Evolutionary conservation across 345 rosid genomes (phyloP).

Genomic region (Hibiscus syriacus): DNA sequence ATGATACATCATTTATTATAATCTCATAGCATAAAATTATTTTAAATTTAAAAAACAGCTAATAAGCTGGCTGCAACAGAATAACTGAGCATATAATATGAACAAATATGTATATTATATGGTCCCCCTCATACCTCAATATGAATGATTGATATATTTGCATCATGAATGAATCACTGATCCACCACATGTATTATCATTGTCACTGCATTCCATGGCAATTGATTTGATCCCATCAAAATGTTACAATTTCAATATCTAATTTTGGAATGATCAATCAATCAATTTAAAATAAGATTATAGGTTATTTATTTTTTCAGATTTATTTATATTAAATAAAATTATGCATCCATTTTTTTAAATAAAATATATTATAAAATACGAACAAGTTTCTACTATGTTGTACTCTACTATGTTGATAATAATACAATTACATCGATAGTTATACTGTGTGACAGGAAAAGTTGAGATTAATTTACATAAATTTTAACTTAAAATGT

Average conservation of each 20-base stretch:
- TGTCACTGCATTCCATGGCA: background rate
- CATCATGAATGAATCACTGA: background rate
- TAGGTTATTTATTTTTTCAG: too few species aligned
- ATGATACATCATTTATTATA: background rate
- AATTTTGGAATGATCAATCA: background rate
- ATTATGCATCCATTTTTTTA: too few species aligned
- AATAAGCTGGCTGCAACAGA: background rate
- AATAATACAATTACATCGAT: too few species aligned
- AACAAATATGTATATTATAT: too few species aligned
- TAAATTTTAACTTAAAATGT: too few species aligned
- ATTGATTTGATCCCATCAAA: background rate
- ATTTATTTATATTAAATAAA: too few species aligned
- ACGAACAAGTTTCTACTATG: too few species aligned
- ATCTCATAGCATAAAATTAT: background rate
- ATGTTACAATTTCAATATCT: background rate
- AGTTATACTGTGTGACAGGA: too few species aligned
- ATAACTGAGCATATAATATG: background rate
- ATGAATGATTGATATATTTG: background rate
- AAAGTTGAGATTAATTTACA: too few species aligned
- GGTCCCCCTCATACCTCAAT: background rate
- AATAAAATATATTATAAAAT: too few species aligned
- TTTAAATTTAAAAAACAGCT: background rate
- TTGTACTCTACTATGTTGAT: too few species aligned
- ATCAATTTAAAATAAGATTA: too few species aligned
- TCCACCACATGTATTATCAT: background rate